A percentile compares a stretch with the other conserved stretches of the same genome.
phyloP scores from a whole-genome alignment of 225 moss, liverwort and hornwort species.

The Thuidium tamariscinum region DNA sequence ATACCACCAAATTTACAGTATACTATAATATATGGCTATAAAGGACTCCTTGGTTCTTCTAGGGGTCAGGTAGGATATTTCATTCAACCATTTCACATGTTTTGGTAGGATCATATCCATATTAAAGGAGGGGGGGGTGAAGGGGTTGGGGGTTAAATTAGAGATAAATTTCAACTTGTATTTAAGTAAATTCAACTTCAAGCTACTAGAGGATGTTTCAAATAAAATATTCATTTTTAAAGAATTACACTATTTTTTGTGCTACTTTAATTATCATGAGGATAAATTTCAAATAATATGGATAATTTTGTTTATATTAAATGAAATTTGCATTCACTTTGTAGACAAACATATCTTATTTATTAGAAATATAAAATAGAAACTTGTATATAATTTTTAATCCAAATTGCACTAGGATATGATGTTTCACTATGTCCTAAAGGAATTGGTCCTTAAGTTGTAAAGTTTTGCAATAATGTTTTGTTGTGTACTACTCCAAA shows the following conservation, averaged over 20 bases:
- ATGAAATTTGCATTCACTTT: not conserved
- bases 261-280: too few relatives aligned
- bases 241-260: not conserved
- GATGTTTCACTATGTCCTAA: not conserved
- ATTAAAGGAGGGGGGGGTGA: too few relatives aligned
- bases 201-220: accelerated
- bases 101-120: too few relatives aligned
- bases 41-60: too few relatives aligned
- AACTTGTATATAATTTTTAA: not conserved
- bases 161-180: not conserved
- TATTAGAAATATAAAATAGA: too few relatives aligned
- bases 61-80: too few relatives aligned
- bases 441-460: accelerated
- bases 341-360: too few relatives aligned
- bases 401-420: not conserved
- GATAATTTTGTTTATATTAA: not conserved
- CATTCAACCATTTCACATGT: not conserved
- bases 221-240: not conserved
- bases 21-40: too few relatives aligned
- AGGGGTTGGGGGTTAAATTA: not conserved
- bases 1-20: too few relatives aligned
- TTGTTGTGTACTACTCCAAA: accelerated
- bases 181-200: not conserved
- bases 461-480: not conserved
- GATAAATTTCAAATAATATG: not conserved